Conservation (phyloP, 2,329 filamentous ascomycete species). For the Paecilomyces niveus region DNA sequence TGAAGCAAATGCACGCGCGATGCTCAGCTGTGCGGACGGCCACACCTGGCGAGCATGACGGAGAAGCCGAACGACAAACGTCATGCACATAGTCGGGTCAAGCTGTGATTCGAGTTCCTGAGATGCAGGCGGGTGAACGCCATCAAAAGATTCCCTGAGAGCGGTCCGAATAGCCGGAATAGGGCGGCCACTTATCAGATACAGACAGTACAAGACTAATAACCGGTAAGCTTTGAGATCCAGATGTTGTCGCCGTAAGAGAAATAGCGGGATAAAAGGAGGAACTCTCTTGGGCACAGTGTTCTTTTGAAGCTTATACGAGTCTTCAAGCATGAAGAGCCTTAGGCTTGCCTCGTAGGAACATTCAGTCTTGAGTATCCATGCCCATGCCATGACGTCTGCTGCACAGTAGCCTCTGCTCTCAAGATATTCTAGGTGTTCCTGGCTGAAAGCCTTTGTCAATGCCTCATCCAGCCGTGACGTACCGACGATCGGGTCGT, state of each 20-base stretch:
- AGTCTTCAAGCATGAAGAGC: slow-evolving; percentile 23
- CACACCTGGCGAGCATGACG: slow-evolving; percentile 45
- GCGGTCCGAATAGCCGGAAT: slow-evolving; percentile 7
- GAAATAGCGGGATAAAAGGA: slow-evolving; percentile 40
- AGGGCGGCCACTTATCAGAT: slow-evolving; percentile 23
- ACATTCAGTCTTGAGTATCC: slow-evolving; percentile 35
- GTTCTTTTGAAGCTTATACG: slow-evolving; percentile 7
- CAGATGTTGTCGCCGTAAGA: slow-evolving; percentile 39
- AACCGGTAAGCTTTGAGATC: slow-evolving; percentile 35
- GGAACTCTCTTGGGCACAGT: slow-evolving; percentile 23
- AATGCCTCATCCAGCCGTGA: slow-evolving; percentile 20
- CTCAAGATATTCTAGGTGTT: slow-evolving; percentile 21
- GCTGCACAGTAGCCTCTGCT: slow-evolving; percentile 24
- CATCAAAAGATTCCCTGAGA: background rate
- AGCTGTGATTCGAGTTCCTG: slow-evolving; percentile 10
- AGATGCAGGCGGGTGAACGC: background rate
- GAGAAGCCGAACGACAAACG: slow-evolving; percentile 41
- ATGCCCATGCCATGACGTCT: slow-evolving; percentile 41
- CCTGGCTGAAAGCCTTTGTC: slow-evolving; percentile 23
- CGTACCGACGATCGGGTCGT: background rate
- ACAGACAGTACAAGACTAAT: slow-evolving; percentile 33
- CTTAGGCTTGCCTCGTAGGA: slow-evolving; percentile 30
- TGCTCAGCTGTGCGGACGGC: slow-evolving; percentile 39
- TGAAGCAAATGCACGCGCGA: slow-evolving; percentile 33
- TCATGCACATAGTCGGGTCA: slow-evolving; percentile 25